These are phyloP conservation scores for Saitozyma sp. DNA, from an alignment of 768 basidiomycete genomes.

Conservation along the genomic window DNA sequence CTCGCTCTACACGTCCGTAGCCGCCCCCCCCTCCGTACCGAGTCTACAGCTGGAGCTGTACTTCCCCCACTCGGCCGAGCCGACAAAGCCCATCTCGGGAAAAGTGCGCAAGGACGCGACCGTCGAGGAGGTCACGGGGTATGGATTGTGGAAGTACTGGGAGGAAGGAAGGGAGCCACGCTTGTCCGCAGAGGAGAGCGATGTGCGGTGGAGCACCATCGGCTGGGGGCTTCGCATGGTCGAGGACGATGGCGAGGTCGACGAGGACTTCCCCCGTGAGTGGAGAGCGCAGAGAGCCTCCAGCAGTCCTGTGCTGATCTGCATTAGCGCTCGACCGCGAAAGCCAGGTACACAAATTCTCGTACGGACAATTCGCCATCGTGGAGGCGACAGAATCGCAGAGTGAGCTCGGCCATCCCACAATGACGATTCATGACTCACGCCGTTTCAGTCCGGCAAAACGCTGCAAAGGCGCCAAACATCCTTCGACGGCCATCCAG, in stretches of 20 bases:
- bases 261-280: slow-evolving; percentile 97
- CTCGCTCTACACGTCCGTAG: slow-evolving; percentile 80
- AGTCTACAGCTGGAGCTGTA: slow-evolving; percentile 71
- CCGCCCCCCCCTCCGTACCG: slow-evolving; percentile 68
- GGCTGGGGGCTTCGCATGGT: slow-evolving; percentile 93
- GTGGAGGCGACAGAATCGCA: slow-evolving; percentile 65
- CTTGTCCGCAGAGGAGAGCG: slow-evolving; percentile 28
- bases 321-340: slow-evolving; percentile 79
- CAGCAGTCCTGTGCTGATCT: slow-evolving; percentile 3
- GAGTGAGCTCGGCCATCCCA: slow-evolving; percentile 39
- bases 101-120: slow-evolving; percentile 82
- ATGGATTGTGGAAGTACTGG: slow-evolving; percentile 88
- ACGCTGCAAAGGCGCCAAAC: slow-evolving; percentile 65
- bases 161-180: slow-evolving; percentile 67
- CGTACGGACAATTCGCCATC: slow-evolving; percentile 84
- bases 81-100: slow-evolving; percentile 66
- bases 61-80: slow-evolving; percentile 71
- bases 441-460: slow-evolving; percentile 64
- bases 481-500: slow-evolving; percentile 81
- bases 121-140: slow-evolving; percentile 94
- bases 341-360: slow-evolving; percentile 81
- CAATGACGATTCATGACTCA: background rate
- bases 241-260: slow-evolving; percentile 96
- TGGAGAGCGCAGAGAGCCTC: slow-evolving; percentile 11
- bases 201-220: slow-evolving; percentile 66